Base-by-base conservation (phyloP, 441 rosid genomes). In the Erodium chrysanthum region DNA sequence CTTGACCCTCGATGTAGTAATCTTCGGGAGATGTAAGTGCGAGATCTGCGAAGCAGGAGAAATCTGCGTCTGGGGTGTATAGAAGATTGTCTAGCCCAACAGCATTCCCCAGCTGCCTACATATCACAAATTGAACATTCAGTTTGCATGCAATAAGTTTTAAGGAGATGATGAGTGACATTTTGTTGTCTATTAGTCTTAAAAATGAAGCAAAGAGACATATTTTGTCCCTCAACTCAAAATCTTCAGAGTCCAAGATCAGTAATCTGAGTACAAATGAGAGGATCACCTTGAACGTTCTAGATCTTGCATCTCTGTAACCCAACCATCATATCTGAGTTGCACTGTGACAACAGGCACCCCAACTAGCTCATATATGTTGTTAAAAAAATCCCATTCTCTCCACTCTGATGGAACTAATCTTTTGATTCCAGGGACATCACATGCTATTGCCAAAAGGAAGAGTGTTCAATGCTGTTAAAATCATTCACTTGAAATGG, bases 291-390 rank as follows among this genome's bases (percentile, higher is more conserved):
- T 91, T 73, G 96, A 81, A 8, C 77, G 87, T 62, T 89, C 96
- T 62, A 87, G 82, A 80, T 91, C 92, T 75, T 80, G 83, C 31
- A 94, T 78, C 82, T 94, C 97, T 0, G 99, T 91, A 64, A 94
- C 99, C 99, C 97, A 94, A 20, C 99, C 97, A 61, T 91, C 85
- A 82, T 94, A 94, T 78, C 99, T 82, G 69, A 91, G 96, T 78
- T 94, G 97, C 70, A 94, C 97, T 0, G 96, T 94, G 68, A 85
- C 81, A 61, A 91, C 97, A 12, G 97, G 99, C 21, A 91, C 99
- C 27, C 99, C 97, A 20, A 87, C 96, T 11, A 94, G 84, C 82
- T 87, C 83, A 62, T 94, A 91, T 62, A 94, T 94, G 72, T 86
- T 84, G 61, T 85, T 79, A 66, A 94, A 94, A 76, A 94, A 82